Conservation (phyloP, 2,329 filamentous ascomycete genomes). For the Purpureocillium lavendulum region DNA sequence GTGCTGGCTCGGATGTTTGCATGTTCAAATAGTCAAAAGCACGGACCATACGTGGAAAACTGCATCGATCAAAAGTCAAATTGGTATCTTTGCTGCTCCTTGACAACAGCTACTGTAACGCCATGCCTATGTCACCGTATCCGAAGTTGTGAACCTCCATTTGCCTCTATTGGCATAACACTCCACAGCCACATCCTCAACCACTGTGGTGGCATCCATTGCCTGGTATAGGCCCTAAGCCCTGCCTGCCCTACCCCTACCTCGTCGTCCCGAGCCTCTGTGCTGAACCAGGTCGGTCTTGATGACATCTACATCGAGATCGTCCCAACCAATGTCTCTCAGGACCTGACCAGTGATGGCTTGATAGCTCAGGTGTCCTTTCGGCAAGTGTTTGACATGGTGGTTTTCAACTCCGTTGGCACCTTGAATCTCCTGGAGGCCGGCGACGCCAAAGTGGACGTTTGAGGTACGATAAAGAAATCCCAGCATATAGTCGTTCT, state of each 20-base stretch:
- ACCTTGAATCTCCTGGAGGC: conserved; percentile 65
- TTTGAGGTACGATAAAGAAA: conserved; percentile 81
- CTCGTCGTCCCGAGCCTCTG: neutral
- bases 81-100: conserved; percentile 4
- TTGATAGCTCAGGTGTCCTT: conserved; percentile 63
- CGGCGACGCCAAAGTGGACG: conserved; percentile 76
- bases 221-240: no score
- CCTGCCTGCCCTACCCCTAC: neutral
- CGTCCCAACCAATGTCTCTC: conserved; percentile 59
- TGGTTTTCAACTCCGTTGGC: conserved; percentile 61
- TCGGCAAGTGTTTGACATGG: conserved; percentile 56
- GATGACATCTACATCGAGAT: conserved; percentile 36
- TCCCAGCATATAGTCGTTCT: conserved; percentile 78
- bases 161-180: no score
- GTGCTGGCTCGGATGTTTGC: no score
- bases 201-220: no score
- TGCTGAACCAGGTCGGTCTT: conserved; percentile 11
- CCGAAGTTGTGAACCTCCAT: no score
- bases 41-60: neutral
- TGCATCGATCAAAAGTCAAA: neutral
- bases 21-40: no score
- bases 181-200: no score
- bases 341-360: conserved; percentile 60
- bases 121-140: no score
- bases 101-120: neutral